Percentiles rank a stretch among this genome's conserved stretches.
Evolutionary conservation across 2,329 filamentous ascomycete species (phyloP).

Genomic region (Sphaerulina vaccinii): DNA sequence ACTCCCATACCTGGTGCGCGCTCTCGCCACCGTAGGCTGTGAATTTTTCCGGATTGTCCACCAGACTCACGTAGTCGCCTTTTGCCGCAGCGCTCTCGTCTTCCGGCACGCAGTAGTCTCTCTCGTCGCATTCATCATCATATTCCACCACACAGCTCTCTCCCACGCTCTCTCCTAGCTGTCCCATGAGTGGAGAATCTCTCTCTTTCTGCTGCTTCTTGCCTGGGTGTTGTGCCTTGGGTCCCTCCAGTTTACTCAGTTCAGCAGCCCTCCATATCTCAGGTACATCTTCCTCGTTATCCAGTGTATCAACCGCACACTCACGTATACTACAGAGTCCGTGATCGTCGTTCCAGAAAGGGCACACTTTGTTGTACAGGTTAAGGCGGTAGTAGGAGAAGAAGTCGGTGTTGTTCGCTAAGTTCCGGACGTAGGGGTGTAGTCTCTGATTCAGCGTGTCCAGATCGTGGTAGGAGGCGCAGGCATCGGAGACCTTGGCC

Average conservation of each 20-base stretch:
- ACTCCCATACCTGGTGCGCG: constrained; percentile 88
- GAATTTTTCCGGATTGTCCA: constrained; percentile 92
- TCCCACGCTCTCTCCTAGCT: constrained; percentile 79
- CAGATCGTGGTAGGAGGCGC: constrained; percentile 87
- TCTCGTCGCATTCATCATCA: constrained; percentile 93
- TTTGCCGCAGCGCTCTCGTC: constrained; percentile 84
- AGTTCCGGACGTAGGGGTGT: constrained; percentile 72
- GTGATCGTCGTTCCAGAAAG: constrained; percentile 91
- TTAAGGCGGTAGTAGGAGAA: constrained; percentile 97
- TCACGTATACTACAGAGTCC: constrained; percentile 97
- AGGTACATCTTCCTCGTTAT: constrained; percentile 93
- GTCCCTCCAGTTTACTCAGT: constrained; percentile 87
- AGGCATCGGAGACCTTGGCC: constrained; percentile 88
- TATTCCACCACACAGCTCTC: constrained; percentile 98
- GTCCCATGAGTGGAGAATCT: constrained; percentile 73
- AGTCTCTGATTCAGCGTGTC: constrained; percentile 77
- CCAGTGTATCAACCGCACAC: constrained; percentile 90
- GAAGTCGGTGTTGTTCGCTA: constrained; percentile 89
- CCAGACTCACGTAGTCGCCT: constrained; percentile 92
- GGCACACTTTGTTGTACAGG: constrained; percentile 89
- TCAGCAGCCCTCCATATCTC: constrained; percentile 87
- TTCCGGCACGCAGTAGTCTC: constrained; percentile 94
- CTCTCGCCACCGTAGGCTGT: constrained; percentile 88
- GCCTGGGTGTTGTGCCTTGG: constrained; percentile 83
- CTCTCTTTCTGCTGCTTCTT: constrained; percentile 70